Evolutionary conservation across 1,139 yeast genomes (phyloP).

Genomic region (Blastobotrys niveus): DNA sequence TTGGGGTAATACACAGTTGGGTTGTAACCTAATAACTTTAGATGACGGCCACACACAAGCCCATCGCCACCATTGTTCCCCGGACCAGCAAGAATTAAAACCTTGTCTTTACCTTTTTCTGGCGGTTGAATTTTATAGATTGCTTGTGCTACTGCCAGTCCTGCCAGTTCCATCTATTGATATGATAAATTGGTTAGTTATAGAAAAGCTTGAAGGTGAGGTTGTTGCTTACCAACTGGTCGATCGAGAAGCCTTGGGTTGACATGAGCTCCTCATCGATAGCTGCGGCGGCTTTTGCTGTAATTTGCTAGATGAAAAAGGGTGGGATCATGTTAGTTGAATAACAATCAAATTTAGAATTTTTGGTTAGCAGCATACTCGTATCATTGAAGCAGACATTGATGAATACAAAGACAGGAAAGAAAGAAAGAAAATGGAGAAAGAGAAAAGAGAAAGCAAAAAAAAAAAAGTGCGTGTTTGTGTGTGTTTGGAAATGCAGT

Average conservation of each 20-base stretch:
- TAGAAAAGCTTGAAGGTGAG: not conserved
- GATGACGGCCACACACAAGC: conserved; percentile 87
- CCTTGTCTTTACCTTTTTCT: conserved; percentile 37
- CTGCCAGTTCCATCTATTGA: conserved; percentile 81
- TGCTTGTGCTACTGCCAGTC: conserved; percentile 88
- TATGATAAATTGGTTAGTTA: conserved; percentile 2
- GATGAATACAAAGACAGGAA: no score
- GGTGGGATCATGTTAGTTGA: no score
- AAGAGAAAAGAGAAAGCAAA: no score
- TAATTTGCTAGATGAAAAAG: no score
- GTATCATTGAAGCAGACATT: no score
- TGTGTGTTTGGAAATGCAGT: no score
- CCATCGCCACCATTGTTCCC: conserved; percentile 99
- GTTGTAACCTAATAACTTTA: conserved; percentile 69
- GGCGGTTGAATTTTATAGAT: conserved; percentile 57
- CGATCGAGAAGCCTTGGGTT: conserved; percentile 72
- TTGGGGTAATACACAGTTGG: conserved; percentile 53
- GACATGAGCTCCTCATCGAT: conserved; percentile 88
- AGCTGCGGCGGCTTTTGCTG: conserved; percentile 68
- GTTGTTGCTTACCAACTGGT: conserved; percentile 52
- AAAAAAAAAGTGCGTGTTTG: no score
- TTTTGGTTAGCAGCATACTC: no score
- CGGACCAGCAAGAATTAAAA: conserved; percentile 80
- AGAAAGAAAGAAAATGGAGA: no score
- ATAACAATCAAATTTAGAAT: no score